A percentile compares a stretch with the other conserved stretches of the same genome.
Evolutionary conservation across 768 basidiomycete genomes (phyloP).

Genomic region (Rhizopogon vinicolor): DNA sequence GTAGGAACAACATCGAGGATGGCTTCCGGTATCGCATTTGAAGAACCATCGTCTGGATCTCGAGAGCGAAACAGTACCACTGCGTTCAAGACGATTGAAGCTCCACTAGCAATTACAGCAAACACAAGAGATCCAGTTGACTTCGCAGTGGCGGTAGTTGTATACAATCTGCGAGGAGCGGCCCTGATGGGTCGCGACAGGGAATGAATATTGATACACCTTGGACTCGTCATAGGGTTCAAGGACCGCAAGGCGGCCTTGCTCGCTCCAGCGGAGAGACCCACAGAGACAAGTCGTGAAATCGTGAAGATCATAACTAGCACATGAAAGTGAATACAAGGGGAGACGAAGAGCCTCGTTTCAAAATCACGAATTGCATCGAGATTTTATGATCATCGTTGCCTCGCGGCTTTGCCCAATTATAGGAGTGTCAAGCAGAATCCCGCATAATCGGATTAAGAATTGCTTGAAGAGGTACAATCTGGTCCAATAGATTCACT

Average conservation of each 20-base stretch:
- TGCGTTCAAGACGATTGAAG: constrained; percentile 4
- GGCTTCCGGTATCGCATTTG: not conserved
- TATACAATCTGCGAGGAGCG: not conserved
- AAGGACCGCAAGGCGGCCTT: not conserved
- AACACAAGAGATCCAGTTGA: not conserved
- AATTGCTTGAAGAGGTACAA: not conserved
- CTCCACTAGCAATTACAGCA: constrained; percentile 5
- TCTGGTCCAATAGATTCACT: not conserved
- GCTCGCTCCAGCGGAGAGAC: not conserved
- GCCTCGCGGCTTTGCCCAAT: not conserved
- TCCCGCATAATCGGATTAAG: not conserved
- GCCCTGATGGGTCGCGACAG: not conserved
- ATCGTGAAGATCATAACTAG: constrained; percentile 8
- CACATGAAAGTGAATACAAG: not conserved
- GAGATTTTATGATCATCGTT: not conserved
- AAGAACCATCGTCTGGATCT: not conserved
- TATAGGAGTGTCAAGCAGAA: not conserved
- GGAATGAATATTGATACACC: constrained; percentile 1
- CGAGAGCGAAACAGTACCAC: not conserved
- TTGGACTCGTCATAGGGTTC: not conserved
- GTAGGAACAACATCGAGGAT: not conserved
- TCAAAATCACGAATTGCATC: not conserved
- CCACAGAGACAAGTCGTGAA: constrained; percentile 1
- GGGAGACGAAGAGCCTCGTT: not conserved
- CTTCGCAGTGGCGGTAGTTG: not conserved